These are phyloP conservation scores for Annona squamosa DNA, from an alignment of 164 flowering plant genomes.

Conservation along the genomic window DNA sequence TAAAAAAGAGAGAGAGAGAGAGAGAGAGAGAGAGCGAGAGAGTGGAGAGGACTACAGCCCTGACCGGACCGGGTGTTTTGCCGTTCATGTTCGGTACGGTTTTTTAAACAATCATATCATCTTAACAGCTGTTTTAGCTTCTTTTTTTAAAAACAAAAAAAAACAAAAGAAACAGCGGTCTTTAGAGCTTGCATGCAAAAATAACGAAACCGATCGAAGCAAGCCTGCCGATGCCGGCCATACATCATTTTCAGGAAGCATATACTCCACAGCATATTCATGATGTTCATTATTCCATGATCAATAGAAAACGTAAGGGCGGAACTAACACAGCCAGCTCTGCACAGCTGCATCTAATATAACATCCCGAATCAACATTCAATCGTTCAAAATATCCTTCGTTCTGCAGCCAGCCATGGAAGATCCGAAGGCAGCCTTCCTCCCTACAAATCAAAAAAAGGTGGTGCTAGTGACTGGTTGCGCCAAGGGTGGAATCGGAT, in stretches of 20 bases:
- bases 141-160: too few relatives aligned
- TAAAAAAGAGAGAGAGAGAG: too few relatives aligned
- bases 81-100: too few relatives aligned
- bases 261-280: constrained; percentile 8
- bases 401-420: constrained; percentile 13
- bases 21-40: too few relatives aligned
- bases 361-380: too few relatives aligned
- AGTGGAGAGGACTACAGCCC: too few relatives aligned
- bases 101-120: too few relatives aligned
- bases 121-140: too few relatives aligned
- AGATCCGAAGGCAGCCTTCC: not conserved
- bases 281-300: not conserved
- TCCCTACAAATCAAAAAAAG: constrained; percentile 9
- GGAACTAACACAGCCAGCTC: constrained; percentile 3
- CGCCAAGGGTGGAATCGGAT: constrained; percentile 67
- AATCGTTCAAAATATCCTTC: not conserved
- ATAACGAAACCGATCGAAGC: not conserved
- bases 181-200: too few relatives aligned
- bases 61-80: too few relatives aligned
- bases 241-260: not conserved
- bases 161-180: too few relatives aligned
- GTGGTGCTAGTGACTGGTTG: constrained; percentile 67
- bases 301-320: not conserved
- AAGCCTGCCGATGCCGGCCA: constrained; percentile 4
- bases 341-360: not conserved